Base-by-base conservation (phyloP, 352 stramenopile genomes). In the Blastocystis sp. region DNA sequence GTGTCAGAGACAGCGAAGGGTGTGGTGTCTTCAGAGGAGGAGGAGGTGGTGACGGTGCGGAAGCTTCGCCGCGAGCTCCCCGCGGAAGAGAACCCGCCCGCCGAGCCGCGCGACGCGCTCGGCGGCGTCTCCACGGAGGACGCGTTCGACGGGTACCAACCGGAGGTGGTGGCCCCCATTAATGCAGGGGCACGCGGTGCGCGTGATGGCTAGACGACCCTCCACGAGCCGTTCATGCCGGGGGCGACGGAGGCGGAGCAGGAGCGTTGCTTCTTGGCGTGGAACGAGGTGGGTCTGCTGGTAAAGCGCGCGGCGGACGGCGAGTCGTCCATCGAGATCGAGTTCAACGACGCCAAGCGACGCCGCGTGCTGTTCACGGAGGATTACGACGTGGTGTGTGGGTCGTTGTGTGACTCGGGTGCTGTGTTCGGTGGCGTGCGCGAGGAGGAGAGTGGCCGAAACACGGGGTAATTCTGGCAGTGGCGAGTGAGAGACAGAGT, bases 301-400 rank as follows among this genome's bases (percentile, higher is more conserved):
- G 57, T 84, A 1, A 84, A 84, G 48, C 74, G 74, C 40, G 17
- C 69, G 10, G 57, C 2, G 1, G 74, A 84, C 6, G 74, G 60
- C n/a, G 74, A 42, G 28, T 68, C 52, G 24, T 40, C 74, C 2
- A 70, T 84, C 34, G 74, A 84, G 19, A 63, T 84, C 1, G 74
- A 68, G 34, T 84, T 84, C 45, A 59, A 54, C 21, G 74, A 84
- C 24, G 14, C 45, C 1, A 54, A 52, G 21, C 54, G 74, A 19
- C 34, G 48, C 10, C 74, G 74, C 24, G 34, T 84, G n/a, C 60
- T 84, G 7, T 84, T 84, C 74, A 84, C 38, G 21, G 74, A 84
- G 38, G 38, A 62, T 68, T 38, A 38, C 6, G 74, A 84, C 45
- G 54, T 84, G 2, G 74, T 84, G 3, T 54, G 65, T 24, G 74